These are phyloP conservation scores for Eutrema heterophyllum DNA, from an alignment of 345 rosid species.

Conservation along the genomic window DNA sequence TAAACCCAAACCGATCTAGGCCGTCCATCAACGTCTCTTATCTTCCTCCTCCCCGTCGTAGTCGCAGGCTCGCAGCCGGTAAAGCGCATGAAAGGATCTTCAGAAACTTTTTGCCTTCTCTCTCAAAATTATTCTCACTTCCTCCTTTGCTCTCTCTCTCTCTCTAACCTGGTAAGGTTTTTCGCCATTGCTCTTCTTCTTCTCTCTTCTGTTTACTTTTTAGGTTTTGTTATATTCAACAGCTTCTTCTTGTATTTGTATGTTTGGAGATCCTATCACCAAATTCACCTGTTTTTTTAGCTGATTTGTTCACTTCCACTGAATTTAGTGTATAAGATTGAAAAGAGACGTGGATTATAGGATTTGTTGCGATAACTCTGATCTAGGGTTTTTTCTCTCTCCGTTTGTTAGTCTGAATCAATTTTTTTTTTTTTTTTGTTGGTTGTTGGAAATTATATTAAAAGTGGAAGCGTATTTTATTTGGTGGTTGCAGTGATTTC, in stretches of 20 bases:
- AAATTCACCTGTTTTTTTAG: background rate
- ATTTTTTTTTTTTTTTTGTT: background rate
- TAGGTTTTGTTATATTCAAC: background rate
- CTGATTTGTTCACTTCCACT: background rate
- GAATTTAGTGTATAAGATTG: background rate
- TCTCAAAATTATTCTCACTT: background rate
- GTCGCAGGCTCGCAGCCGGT: constrained; percentile 28
- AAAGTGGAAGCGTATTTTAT: background rate
- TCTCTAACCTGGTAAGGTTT: constrained; percentile 11
- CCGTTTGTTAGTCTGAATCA: background rate
- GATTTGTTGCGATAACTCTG: constrained; percentile 7
- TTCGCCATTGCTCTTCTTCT: constrained; percentile 16
- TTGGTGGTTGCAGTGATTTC: background rate
- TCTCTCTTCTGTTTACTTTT: background rate
- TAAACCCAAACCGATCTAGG: constrained; percentile 16
- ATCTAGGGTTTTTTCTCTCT: constrained; percentile 27
- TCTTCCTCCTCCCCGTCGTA: constrained; percentile 23
- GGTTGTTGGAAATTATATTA: background rate
- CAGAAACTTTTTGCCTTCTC: constrained; percentile 6
- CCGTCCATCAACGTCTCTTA: constrained; percentile 26
- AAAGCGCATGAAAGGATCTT: constrained; percentile 32
- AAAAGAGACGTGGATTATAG: background rate
- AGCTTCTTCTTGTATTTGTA: background rate
- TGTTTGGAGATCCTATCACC: background rate
- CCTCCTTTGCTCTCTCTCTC: background rate